Base-by-base conservation (phyloP, 495 filamentous ascomycete species). In the Xylaria bambusicola region DNA sequence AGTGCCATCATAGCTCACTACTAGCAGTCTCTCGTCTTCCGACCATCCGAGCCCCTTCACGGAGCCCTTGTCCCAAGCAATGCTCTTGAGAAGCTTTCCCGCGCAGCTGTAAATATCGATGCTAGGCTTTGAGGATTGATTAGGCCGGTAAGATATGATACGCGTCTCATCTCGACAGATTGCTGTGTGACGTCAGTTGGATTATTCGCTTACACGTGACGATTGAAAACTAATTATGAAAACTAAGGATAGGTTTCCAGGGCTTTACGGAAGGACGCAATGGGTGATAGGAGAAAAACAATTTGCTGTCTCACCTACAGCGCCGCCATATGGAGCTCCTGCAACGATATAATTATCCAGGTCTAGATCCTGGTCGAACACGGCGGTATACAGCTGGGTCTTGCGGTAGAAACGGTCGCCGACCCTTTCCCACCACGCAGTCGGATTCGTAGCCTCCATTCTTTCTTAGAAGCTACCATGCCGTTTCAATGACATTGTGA, bases 21-120 rank as follows among this genome's bases (percentile, higher is more conserved):
- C 88, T 7, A 98, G 77, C 15, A 98, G 82, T 71, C 91, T 90
- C 80, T 98, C 94, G 62, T 97, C 91, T 67, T 96, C 94, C 33
- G 93, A 97, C 94, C 94, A 98, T 18, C 94, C 94, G 17, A 98
- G 80, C 9, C 92, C 92, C 70, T 87, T 87, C 64, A 98, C 91
- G 2, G 87, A 81, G 29, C 91, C 91, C 78, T 93, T 90, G 62
- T 98, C 94, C 91, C 93, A 98, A 79, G 90, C 71, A 20, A 79
- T 74, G 49, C 72, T 75, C 49, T 75, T 76, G 53, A 98, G 89
- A 36, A 89, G 82, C 73, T 89, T 93, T 27, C 95, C 94, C 3
- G 94, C 87, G 68, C 84, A 92, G 70, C 92, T 96, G 76, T 98
- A 97, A 60, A 98, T 84, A 71, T 97, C 92, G 71, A 98, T 94